These are phyloP conservation scores for Cladosporium colombiae DNA, from an alignment of 2,329 filamentous ascomycete genomes.

Conservation along the genomic window DNA sequence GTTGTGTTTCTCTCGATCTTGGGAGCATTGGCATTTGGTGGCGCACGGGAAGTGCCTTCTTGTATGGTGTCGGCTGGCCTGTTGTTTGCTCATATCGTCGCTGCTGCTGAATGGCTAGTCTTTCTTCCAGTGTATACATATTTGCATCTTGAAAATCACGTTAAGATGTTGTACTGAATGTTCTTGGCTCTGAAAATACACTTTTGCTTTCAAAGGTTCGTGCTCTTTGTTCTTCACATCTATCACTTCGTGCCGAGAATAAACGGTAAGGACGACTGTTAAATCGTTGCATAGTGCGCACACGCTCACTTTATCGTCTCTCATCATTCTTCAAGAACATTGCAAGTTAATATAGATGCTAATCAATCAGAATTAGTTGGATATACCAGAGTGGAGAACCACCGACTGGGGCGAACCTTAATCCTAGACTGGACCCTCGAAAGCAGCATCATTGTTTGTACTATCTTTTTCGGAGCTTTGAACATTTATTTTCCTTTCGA, in stretches of 20 bases:
- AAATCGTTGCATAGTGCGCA: neutral
- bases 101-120: neutral
- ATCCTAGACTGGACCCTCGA: neutral
- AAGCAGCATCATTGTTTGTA: conserved; percentile 4
- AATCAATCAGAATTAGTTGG: too few relatives aligned
- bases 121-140: conserved; percentile 4
- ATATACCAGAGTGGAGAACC: neutral
- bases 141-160: neutral
- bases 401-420: neutral
- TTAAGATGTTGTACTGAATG: neutral
- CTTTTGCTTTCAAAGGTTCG: neutral
- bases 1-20: neutral
- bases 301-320: neutral
- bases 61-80: neutral
- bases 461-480: conserved; percentile 1
- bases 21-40: conserved; percentile 3
- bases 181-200: neutral
- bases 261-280: too few relatives aligned
- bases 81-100: neutral
- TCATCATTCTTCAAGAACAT: neutral
- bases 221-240: neutral
- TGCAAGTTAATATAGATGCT: neutral
- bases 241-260: neutral
- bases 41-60: neutral
- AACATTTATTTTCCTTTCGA: neutral